These are phyloP conservation scores for Blepharisma japonicum DNA, from an alignment of 73 alveolate genomes.

Conservation along the genomic window DNA sequence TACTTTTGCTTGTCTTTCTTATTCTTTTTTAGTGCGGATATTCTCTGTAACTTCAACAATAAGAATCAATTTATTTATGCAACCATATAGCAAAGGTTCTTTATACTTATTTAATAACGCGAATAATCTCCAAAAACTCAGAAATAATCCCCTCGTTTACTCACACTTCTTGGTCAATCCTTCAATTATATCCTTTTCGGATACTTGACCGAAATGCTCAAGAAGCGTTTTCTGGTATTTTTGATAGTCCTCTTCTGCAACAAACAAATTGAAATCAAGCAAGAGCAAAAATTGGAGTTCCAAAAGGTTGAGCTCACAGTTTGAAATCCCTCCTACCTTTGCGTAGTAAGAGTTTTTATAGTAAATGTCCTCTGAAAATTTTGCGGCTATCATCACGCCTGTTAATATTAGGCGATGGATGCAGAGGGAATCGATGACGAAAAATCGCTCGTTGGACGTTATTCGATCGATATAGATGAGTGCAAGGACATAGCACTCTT, in stretches of 20 bases:
- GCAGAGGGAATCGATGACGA: slow-evolving; percentile 43
- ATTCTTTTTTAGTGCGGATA: too few species aligned
- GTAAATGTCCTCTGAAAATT: slow-evolving; percentile 68
- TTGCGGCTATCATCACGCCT: slow-evolving; percentile 59
- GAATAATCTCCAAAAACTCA: too few species aligned
- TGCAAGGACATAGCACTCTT: slow-evolving; percentile 14
- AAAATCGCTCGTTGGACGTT: slow-evolving; percentile 32
- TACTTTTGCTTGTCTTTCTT: too few species aligned
- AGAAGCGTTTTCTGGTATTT: slow-evolving; percentile 45
- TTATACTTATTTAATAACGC: too few species aligned
- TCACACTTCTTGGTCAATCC: too few species aligned
- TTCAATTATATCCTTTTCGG: too few species aligned
- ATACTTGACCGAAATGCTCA: not conserved
- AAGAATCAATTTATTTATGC: too few species aligned
- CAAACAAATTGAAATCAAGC: slow-evolving; percentile 60
- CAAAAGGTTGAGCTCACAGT: slow-evolving; percentile 52
- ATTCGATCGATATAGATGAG: slow-evolving; percentile 13
- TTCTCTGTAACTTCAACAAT: too few species aligned
- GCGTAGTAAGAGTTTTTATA: slow-evolving; percentile 67
- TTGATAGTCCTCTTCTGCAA: slow-evolving; percentile 50
- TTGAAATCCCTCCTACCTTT: slow-evolving; percentile 72
- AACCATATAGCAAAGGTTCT: too few species aligned
- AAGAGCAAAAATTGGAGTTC: slow-evolving; percentile 63
- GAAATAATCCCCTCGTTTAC: too few species aligned
- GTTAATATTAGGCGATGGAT: slow-evolving; percentile 65